These are phyloP conservation scores for Aspergillus olivimuriae DNA, from an alignment of 495 filamentous ascomycete species.

Conservation along the genomic window DNA sequence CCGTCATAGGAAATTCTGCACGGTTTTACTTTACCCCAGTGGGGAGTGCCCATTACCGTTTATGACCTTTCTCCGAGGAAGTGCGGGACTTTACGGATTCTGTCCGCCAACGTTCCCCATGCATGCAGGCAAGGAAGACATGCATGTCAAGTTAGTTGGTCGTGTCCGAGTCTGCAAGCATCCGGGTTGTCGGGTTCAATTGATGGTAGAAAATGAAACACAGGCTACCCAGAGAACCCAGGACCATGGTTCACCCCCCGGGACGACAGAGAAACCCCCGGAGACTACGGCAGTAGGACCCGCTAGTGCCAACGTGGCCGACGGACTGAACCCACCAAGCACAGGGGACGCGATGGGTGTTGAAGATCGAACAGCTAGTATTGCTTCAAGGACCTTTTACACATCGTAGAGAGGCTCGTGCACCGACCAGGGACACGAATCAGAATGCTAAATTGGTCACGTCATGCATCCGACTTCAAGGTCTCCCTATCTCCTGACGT, in stretches of 20 bases:
- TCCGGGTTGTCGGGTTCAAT: constrained; percentile 27
- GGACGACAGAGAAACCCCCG: constrained; percentile 21
- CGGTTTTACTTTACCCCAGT: too few species aligned
- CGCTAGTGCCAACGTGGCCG: constrained; percentile 14
- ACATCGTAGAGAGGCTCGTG: too few species aligned
- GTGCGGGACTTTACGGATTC: background rate
- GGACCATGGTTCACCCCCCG: constrained; percentile 38
- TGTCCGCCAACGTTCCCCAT: constrained; percentile 1
- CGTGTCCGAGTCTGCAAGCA: constrained; percentile 8
- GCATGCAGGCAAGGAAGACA: constrained; percentile 16
- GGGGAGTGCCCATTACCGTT: background rate
- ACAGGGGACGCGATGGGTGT: too few species aligned
- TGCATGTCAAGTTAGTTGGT: constrained; percentile 19
- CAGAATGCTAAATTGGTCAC: too few species aligned
- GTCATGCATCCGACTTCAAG: too few species aligned
- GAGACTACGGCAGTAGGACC: constrained; percentile 21
- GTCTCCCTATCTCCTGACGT: constrained; percentile 14
- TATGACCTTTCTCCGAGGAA: background rate
- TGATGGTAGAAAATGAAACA: constrained; percentile 11
- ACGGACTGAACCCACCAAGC: background rate
- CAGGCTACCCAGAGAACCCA: constrained; percentile 23
- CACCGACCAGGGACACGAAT: too few species aligned
- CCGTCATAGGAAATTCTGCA: too few species aligned
- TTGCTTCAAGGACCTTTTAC: too few species aligned
- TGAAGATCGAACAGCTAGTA: too few species aligned